Evolutionary conservation across 306 rosid species (phyloP), one percentile per base, ranked within the genome.

Genomic region (Castanea crenata): DNA sequence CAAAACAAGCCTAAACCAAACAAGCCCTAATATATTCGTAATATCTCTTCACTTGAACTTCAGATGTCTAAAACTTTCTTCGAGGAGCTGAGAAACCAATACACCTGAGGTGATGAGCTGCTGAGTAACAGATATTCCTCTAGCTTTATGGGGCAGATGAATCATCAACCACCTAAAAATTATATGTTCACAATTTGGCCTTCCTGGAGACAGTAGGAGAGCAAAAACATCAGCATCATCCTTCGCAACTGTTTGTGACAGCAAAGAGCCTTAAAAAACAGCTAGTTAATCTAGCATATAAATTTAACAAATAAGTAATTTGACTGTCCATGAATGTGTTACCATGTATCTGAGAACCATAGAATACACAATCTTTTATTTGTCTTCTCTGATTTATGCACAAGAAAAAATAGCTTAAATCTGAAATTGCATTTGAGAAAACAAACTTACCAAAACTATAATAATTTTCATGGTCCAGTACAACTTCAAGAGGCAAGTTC

Each of bases 401-500:
- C 46, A 34, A 67, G n/a, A 67, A 19, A 7, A 34, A 35, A 18
- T 34, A 64, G 13, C 44, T 2, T 31, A 5, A 63, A 5, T 65
- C 15, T 15, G 19, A 29, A 63, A 63, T 29, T n/a, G 14, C 35
- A 62, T 11, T 62, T 62, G 68, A 62, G 68, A 21, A 31, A 16
- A 6, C 18, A 64, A 25, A 35, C 72, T 67, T 35, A 67, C 72
- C 51, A 9, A 67, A 19, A 15, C 44, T 12, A 27, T 0, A 64
- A 6, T 31, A 1, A 65, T 65, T 18, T 46, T 19, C 69, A 29
- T 2, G 41, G 27, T 20, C 71, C 8, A 6, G 25, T 13, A 35
- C 72, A 67, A 18, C 72, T 67, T 67, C 72, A 67, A 38, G 72
- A 35, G 72, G 82, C 73, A 80, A 85, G 89, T 82, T 85, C 87